Evolutionary conservation across 306 rosid species (phyloP).

Genomic region (Vicia villosa): DNA sequence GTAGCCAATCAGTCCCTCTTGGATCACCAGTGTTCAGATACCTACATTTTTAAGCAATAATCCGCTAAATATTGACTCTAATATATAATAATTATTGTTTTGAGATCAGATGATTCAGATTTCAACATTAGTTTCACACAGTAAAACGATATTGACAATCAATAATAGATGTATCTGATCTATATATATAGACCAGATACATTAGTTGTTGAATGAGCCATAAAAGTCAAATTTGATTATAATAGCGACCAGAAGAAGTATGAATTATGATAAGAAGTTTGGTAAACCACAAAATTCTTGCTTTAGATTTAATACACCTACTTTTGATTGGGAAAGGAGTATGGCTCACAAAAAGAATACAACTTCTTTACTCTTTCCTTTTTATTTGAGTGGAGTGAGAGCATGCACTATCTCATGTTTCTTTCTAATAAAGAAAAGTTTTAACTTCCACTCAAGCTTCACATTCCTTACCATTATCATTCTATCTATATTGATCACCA

Average conservation of each 20-base stretch:
- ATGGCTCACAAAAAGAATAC: constrained; percentile 1
- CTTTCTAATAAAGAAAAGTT: constrained; percentile 12
- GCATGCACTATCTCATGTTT: constrained; percentile 1
- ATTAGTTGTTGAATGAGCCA: too few relatives aligned
- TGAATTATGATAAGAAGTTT: background rate
- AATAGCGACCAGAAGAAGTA: too few relatives aligned
- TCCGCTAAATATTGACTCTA: background rate
- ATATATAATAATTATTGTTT: background rate
- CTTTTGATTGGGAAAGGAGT: background rate
- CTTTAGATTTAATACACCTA: constrained; percentile 15
- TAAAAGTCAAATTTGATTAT: too few relatives aligned
- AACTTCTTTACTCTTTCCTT: constrained; percentile 2
- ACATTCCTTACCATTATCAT: constrained; percentile 27
- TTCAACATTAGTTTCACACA: too few relatives aligned
- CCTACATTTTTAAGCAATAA: constrained; percentile 45
- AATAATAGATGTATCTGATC: too few relatives aligned
- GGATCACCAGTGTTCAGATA: constrained; percentile 64
- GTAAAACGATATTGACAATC: too few relatives aligned
- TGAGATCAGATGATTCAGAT: too few relatives aligned
- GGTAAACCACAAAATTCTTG: constrained; percentile 22
- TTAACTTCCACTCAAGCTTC: constrained; percentile 19
- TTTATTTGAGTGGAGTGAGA: background rate
- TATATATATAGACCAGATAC: too few relatives aligned
- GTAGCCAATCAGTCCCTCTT: constrained; percentile 80
- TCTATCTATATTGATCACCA: background rate